Conservation (phyloP, 1,284 basidiomycete species). For the Leucocoprinus gongylophorus region DNA sequence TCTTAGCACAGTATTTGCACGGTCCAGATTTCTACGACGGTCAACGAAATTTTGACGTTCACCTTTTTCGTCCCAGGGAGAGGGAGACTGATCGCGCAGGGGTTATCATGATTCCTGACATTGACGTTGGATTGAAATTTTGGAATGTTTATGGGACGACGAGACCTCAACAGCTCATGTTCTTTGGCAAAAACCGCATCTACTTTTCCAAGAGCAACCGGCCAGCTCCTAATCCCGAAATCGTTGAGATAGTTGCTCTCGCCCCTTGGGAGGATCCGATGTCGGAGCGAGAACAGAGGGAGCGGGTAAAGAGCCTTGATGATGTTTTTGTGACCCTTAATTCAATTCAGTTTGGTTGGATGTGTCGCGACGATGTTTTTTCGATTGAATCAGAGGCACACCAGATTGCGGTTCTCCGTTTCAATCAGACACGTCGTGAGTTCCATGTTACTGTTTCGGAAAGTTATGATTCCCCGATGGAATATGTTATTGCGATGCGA, state of each 20-base stretch:
- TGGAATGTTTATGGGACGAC: not conserved
- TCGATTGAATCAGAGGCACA: constrained; percentile 50
- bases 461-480: not conserved
- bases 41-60: constrained; percentile 8
- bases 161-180: not conserved
- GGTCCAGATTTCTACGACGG: not conserved
- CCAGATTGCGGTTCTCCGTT: constrained; percentile 25
- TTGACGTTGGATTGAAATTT: not conserved
- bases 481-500: constrained; percentile 36
- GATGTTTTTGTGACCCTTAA: constrained; percentile 23
- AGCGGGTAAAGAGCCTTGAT: not conserved
- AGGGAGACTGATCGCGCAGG: not conserved
- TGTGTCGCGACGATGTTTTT: constrained; percentile 47
- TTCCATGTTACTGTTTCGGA: constrained; percentile 32
- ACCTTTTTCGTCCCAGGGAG: not conserved
- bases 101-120: not conserved
- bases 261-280: constrained; percentile 6
- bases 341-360: constrained; percentile 48
- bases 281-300: not conserved
- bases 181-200: not conserved
- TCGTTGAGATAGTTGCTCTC: not conserved
- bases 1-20: not conserved
- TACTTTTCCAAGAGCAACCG: constrained; percentile 1
- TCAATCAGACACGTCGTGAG: constrained; percentile 41
- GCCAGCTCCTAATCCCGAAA: not conserved